These are phyloP conservation scores for Spiraea crenata DNA, from an alignment of 331 rosid species.

Conservation along the genomic window DNA sequence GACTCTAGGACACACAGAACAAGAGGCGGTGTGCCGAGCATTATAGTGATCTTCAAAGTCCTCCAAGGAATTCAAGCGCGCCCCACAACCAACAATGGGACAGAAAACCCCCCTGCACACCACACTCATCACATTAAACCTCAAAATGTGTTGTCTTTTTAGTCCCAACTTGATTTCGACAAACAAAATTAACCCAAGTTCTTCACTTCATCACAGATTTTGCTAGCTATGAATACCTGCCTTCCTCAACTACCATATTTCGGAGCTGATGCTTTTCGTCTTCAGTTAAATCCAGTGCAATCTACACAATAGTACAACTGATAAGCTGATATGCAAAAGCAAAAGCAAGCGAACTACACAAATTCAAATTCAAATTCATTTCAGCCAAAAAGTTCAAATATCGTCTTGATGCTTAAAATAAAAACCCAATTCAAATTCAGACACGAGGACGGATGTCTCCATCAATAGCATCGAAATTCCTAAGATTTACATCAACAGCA, in stretches of 20 bases:
- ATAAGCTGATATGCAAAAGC: background rate
- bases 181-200: background rate
- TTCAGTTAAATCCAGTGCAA: constrained; percentile 78
- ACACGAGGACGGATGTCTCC: background rate
- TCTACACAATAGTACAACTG: constrained; percentile 29
- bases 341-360: background rate
- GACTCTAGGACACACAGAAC: constrained; percentile 87
- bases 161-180: background rate
- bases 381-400: constrained; percentile 2
- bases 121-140: constrained; percentile 1
- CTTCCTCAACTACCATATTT: constrained; percentile 44
- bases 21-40: constrained; percentile 80
- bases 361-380: background rate
- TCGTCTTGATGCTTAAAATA: background rate
- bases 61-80: constrained; percentile 66
- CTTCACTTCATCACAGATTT: background rate
- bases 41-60: constrained; percentile 87
- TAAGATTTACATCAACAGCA: background rate
- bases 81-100: constrained; percentile 83
- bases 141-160: background rate
- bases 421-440: background rate
- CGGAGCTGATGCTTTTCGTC: constrained; percentile 66
- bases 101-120: constrained; percentile 63
- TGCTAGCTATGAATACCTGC: constrained; percentile 45
- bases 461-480: background rate